Evolutionary conservation across 768 basidiomycete genomes (phyloP).

Genomic region (Leccinum variicolor): DNA sequence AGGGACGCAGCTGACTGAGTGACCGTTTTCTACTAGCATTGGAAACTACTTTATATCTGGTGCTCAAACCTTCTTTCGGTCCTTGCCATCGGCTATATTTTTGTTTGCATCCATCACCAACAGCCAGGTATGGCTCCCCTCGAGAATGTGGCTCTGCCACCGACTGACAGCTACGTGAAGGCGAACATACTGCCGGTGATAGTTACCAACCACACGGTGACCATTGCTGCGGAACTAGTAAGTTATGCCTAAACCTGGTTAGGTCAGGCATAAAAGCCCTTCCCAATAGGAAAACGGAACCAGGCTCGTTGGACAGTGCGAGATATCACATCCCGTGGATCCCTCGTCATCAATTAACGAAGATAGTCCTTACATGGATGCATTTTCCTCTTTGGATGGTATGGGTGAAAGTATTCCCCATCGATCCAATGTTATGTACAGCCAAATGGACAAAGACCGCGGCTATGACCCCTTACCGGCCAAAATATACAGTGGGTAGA

Average conservation of each 20-base stretch:
- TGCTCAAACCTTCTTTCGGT: slow-evolving; percentile 86
- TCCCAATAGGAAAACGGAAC: slow-evolving; percentile 62
- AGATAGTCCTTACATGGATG: slow-evolving; percentile 31
- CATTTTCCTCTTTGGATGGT: slow-evolving; percentile 50
- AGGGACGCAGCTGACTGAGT: slow-evolving; percentile 1
- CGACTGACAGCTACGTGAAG: slow-evolving; percentile 29
- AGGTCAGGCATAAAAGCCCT: slow-evolving; percentile 19
- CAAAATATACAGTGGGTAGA: slow-evolving; percentile 57
- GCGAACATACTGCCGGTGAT: slow-evolving; percentile 88
- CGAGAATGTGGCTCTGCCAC: slow-evolving; percentile 10
- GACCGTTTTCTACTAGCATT: slow-evolving; percentile 43
- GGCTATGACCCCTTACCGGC: slow-evolving; percentile 55
- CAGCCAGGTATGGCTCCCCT: slow-evolving; percentile 48
- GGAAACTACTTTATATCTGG: slow-evolving; percentile 93
- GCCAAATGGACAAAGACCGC: slow-evolving; percentile 45
- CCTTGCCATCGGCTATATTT: slow-evolving; percentile 90
- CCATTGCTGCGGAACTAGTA: slow-evolving; percentile 86
- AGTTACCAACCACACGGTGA: slow-evolving; percentile 93
- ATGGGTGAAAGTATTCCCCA: slow-evolving; percentile 47
- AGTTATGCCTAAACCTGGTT: slow-evolving; percentile 50
- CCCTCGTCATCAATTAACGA: slow-evolving; percentile 28
- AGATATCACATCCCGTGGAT: slow-evolving; percentile 82
- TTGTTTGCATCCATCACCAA: slow-evolving; percentile 89
- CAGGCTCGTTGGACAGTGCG: slow-evolving; percentile 86
- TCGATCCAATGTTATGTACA: slow-evolving; percentile 65